Evolutionary conservation across 495 filamentous ascomycete genomes (phyloP).

Genomic region (Bacidia rubella): DNA sequence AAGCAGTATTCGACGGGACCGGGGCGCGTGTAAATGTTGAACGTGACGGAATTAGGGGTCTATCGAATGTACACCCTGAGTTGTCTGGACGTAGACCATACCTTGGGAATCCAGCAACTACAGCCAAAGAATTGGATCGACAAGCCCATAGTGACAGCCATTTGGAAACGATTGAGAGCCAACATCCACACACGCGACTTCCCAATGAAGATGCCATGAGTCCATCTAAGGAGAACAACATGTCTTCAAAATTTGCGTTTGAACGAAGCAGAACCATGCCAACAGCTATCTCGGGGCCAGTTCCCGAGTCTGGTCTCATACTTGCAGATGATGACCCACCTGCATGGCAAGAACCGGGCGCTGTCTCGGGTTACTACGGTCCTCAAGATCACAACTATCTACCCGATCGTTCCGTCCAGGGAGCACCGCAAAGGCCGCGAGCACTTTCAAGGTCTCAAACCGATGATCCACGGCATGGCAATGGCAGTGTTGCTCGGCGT

Average conservation of each 20-base stretch:
- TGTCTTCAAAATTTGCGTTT: background rate
- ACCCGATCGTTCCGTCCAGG: constrained; percentile 1
- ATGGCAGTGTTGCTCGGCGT: background rate
- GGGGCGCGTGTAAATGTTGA: no score
- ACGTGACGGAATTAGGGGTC: no score
- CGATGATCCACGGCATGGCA: background rate
- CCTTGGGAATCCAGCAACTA: no score
- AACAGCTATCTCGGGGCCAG: constrained; percentile 8
- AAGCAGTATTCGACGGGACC: no score
- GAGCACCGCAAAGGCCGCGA: background rate
- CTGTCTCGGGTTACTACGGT: constrained; percentile 21
- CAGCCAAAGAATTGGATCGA: no score
- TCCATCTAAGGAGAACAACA: background rate
- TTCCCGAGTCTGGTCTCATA: background rate
- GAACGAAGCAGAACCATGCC: constrained; percentile 19
- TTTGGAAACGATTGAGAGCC: no score
- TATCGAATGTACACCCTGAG: no score
- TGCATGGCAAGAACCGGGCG: constrained; percentile 21
- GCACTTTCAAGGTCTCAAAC: background rate
- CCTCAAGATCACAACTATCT: constrained; percentile 16
- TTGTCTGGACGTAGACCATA: no score
- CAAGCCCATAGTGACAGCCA: no score
- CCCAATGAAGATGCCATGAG: background rate
- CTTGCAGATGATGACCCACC: background rate
- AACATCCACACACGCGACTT: no score